Percentiles rank a stretch among this genome's conserved stretches.
phyloP scores from a whole-genome alignment of 1,284 basidiomycete species.

The Xerocomus nothofagi region DNA sequence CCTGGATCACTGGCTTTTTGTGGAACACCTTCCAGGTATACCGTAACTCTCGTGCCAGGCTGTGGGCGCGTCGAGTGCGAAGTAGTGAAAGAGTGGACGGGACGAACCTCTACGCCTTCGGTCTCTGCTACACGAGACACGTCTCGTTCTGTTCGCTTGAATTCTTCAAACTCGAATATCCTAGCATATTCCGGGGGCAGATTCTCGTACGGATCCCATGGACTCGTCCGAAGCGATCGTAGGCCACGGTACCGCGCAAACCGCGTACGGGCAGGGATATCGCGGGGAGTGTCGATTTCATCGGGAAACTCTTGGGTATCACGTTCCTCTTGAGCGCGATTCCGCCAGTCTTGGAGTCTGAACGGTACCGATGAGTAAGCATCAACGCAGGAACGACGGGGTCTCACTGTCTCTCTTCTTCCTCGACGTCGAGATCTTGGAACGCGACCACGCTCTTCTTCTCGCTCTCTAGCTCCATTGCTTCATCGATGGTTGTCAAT shows the following conservation, averaged over 20 bases:
- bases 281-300: slow-evolving; percentile 95
- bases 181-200: slow-evolving; percentile 91
- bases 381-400: background rate
- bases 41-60: slow-evolving; percentile 78
- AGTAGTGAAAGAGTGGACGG: background rate
- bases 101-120: slow-evolving; percentile 60
- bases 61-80: slow-evolving; percentile 32
- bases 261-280: slow-evolving; percentile 80
- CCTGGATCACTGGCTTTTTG: slow-evolving; percentile 41
- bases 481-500: slow-evolving; percentile 43
- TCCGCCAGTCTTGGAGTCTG: slow-evolving; percentile 72
- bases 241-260: slow-evolving; percentile 94
- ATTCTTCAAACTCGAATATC: slow-evolving; percentile 98
- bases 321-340: slow-evolving; percentile 66
- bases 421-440: slow-evolving; percentile 77
- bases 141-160: slow-evolving; percentile 79
- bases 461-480: slow-evolving; percentile 63
- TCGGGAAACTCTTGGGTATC: slow-evolving; percentile 91
- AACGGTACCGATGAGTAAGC: slow-evolving; percentile 9
- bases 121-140: slow-evolving; percentile 67
- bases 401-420: slow-evolving; percentile 81
- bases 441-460: slow-evolving; percentile 55
- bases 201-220: slow-evolving; percentile 98
- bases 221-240: slow-evolving; percentile 90
- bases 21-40: slow-evolving; percentile 75